phyloP scores from a whole-genome alignment of 495 filamentous ascomycete species.

The Tuber brumale region DNA sequence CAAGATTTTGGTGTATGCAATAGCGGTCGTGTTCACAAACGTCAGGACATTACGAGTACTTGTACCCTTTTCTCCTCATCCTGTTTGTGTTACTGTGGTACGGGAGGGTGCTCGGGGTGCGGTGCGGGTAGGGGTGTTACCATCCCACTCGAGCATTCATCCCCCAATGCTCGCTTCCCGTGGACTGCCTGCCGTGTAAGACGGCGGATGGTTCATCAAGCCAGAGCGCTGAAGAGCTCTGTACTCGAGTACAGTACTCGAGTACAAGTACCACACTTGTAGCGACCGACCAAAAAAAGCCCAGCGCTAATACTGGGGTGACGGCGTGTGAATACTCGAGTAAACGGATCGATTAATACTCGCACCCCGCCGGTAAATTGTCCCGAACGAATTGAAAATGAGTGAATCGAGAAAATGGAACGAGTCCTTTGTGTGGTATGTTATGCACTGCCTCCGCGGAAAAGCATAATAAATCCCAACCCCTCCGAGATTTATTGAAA shows the following conservation, averaged over 20 bases:
- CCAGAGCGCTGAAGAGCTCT: neutral
- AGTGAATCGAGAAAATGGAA: neutral
- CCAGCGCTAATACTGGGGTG: neutral
- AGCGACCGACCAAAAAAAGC: neutral
- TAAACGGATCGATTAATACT: neutral
- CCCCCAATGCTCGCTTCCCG: neutral
- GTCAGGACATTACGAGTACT: no score
- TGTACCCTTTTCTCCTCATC: neutral
- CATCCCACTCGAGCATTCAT: neutral
- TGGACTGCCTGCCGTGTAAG: neutral
- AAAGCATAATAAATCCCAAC: neutral
- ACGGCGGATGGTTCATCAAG: neutral
- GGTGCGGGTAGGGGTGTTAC: neutral
- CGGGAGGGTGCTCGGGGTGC: neutral
- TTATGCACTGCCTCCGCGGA: neutral
- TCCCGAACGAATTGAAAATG: neutral
- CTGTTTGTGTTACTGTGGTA: neutral
- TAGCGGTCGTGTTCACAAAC: no score
- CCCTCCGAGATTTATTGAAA: neutral
- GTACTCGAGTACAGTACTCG: neutral
- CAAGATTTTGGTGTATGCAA: no score
- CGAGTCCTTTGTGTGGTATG: neutral
- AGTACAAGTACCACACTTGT: neutral
- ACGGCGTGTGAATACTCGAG: neutral
- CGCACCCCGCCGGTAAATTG: neutral